Base-by-base conservation (phyloP, 139 green algal genomes). In the Pleodorina starrii region DNA sequence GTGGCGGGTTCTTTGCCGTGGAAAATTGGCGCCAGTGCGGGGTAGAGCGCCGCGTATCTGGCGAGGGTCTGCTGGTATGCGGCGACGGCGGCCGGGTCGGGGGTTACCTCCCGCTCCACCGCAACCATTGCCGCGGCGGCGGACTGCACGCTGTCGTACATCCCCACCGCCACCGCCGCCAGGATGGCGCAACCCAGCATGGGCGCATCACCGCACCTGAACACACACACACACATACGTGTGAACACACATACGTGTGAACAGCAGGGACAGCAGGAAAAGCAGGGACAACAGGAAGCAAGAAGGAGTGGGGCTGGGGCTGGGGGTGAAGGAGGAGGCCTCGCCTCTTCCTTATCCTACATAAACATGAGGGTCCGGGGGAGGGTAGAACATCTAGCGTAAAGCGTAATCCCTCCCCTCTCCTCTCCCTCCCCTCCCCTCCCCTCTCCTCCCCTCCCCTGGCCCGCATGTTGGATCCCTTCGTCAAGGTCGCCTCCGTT, bases 101-200 rank as follows among this genome's bases (percentile, higher is more conserved):
- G 95, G 36, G 89, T n/a, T n/a, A 97, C 81, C 27, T 90, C 57
- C 6, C 89, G 80, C 5, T 88, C 68, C 14, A 96, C 87, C 6
- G 92, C 79, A 40, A 97, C 95, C 95, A 97, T 97, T 7, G 50
- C 75, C 5, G 71, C 40, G 1, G 86, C 93, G 1, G 93, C 95
- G 17, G 85, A 36, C 29, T 48, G 35, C 14, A 96, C 85, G 77
- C 93, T 80, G 10, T 88, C 76, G 88, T 95, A 90, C 46, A 95
- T 78, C 1, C 92, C 90, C 2, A 91, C 93, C 27, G 90, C 94
- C 11, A 95, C 94, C 3, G 95, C 93, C 14, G 96, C 96, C 59
- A 98, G 90, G 36, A 98, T 95, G 23, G 96, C 96, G 50, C 89
- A 94, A 0, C 96, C 96, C 44, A 98, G 92, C 27, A 94, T 93